Percentiles rank a stretch among this genome's conserved stretches.
Evolutionary conservation across 345 rosid species (phyloP).

Genomic region (Heritiera littoralis): DNA sequence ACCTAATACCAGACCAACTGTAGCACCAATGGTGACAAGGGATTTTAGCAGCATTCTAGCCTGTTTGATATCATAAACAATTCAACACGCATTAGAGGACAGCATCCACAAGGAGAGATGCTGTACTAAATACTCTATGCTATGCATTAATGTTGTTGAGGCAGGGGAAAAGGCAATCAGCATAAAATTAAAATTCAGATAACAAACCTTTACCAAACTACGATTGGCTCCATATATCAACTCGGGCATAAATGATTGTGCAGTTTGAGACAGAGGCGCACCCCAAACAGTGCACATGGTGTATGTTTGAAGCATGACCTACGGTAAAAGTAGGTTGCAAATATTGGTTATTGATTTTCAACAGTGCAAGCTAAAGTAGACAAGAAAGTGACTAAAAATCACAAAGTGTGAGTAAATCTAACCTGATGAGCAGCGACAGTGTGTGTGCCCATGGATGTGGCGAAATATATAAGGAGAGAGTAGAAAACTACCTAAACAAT

Average conservation of each 20-base stretch:
- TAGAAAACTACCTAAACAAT: constrained; percentile 70
- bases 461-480: constrained; percentile 72
- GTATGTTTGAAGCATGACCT: constrained; percentile 77
- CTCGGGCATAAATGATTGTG: constrained; percentile 95
- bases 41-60: constrained; percentile 82
- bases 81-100: constrained; percentile 18
- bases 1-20: constrained; percentile 60
- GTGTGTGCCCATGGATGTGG: constrained; percentile 81
- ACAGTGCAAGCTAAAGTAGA: constrained; percentile 15
- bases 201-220: constrained; percentile 60
- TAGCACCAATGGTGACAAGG: constrained; percentile 63
- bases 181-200: constrained; percentile 13
- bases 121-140: not conserved
- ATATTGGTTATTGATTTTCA: not conserved
- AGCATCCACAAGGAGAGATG: not conserved
- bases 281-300: constrained; percentile 74
- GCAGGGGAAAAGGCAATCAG: not conserved
- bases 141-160: not conserved
- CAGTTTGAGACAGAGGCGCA: constrained; percentile 92
- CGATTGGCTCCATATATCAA: constrained; percentile 65
- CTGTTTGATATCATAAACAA: constrained; percentile 41
- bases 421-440: constrained; percentile 95
- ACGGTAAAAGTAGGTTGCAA: constrained; percentile 14
- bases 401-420: constrained; percentile 7
- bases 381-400: constrained; percentile 1